Conservation (phyloP, 2,329 filamentous ascomycete genomes). For the Macrophomina pseudophaseolina region DNA sequence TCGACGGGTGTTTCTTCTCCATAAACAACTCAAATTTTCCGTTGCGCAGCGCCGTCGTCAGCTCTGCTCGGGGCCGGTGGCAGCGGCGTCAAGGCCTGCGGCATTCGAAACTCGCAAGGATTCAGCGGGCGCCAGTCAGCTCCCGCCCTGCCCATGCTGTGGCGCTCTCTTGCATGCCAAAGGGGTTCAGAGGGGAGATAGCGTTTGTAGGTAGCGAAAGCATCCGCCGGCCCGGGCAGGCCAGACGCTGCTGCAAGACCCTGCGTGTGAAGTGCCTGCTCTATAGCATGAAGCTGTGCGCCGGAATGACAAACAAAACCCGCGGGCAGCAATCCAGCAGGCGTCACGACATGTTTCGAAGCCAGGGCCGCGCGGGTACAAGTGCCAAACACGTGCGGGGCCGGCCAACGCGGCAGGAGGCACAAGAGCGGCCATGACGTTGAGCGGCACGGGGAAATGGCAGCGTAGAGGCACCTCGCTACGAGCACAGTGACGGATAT, state of each 20-base stretch:
- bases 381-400: conserved; percentile 1
- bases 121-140: conserved; percentile 14
- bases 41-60: conserved; percentile 8
- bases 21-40: conserved; percentile 22
- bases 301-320: neutral
- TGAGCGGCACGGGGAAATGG: neutral
- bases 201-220: neutral
- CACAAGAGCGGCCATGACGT: neutral
- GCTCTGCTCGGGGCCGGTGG: neutral
- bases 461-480: neutral
- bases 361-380: neutral
- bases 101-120: conserved; percentile 6
- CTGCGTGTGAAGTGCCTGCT: conserved; percentile 1
- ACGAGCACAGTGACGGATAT: neutral
- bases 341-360: neutral
- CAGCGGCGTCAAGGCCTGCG: conserved; percentile 5
- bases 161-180: conserved; percentile 7
- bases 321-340: neutral
- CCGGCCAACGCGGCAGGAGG: neutral
- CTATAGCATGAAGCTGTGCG: neutral
- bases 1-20: conserved; percentile 19
- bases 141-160: conserved; percentile 12
- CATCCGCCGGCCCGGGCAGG: neutral
- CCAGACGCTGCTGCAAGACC: neutral
- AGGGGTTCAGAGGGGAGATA: conserved; percentile 10